A percentile compares a stretch with the other conserved stretches of the same genome.
Conservation (phyloP, 2,329 filamentous ascomycete species). For the Claviceps sp. region DNA sequence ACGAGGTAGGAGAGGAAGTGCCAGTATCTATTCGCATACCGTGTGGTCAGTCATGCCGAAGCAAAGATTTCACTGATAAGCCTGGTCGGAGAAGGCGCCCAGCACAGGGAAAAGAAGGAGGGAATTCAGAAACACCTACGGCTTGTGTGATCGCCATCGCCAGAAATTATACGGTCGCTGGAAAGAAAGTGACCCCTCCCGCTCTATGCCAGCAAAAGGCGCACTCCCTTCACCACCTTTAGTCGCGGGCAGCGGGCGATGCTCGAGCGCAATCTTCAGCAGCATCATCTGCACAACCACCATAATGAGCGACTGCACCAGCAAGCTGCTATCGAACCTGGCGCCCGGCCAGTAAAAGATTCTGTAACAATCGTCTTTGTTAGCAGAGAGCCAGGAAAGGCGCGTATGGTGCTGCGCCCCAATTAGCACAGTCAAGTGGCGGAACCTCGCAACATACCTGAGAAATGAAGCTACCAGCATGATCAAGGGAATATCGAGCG, state of each 20-base stretch:
- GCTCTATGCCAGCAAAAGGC: constrained; percentile 45
- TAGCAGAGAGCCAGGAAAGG: not conserved
- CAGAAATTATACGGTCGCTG: constrained; percentile 64
- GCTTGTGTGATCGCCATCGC: constrained; percentile 64
- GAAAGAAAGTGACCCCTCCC: constrained; percentile 23
- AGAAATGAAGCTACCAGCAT: constrained; percentile 58
- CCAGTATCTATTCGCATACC: constrained; percentile 48
- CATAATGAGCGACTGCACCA: constrained; percentile 54
- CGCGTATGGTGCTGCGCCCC: no score
- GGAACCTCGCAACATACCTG: constrained; percentile 29
- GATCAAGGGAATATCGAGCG: constrained; percentile 57
- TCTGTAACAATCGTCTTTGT: constrained; percentile 21
- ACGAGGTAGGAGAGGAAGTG: constrained; percentile 59
- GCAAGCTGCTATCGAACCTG: constrained; percentile 48
- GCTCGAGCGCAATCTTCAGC: constrained; percentile 54
- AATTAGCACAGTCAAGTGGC: no score
- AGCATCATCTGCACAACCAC: constrained; percentile 48
- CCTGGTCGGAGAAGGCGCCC: not conserved
- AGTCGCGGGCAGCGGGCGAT: constrained; percentile 45
- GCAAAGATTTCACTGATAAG: not conserved
- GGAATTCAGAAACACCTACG: constrained; percentile 28
- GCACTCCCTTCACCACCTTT: constrained; percentile 46
- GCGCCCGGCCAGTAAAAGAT: constrained; percentile 59
- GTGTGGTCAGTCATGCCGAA: not conserved
- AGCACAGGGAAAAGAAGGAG: not conserved